Evolutionary conservation across 225 moss, liverwort and hornwort species (phyloP).

Genomic region (Rhytidiadelphus loreus): DNA sequence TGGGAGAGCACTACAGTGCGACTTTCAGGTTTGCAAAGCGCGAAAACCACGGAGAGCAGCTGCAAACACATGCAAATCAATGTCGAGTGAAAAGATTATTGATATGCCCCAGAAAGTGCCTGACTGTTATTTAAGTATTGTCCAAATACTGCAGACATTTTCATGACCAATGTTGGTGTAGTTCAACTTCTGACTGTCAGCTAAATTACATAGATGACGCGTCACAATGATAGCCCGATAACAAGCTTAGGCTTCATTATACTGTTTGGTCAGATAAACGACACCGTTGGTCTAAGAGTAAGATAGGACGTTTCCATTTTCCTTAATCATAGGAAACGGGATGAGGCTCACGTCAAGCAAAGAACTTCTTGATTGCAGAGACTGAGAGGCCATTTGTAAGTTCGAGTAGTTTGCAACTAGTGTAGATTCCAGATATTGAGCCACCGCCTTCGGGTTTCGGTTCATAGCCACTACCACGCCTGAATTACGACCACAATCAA

Average conservation of each 20-base stretch:
- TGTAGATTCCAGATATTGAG: slow-evolving; percentile 17
- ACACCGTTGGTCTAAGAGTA: background rate
- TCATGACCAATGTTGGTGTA: background rate
- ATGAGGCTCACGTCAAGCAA: slow-evolving; percentile 31
- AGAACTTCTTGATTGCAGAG: slow-evolving; percentile 3
- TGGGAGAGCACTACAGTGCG: slow-evolving; percentile 14
- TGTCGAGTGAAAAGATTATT: background rate
- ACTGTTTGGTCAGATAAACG: background rate
- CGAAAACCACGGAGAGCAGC: slow-evolving; percentile 34
- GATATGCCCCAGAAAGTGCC: background rate
- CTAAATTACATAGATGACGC: background rate
- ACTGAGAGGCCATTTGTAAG: background rate
- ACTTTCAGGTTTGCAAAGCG: slow-evolving; percentile 27
- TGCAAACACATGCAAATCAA: slow-evolving; percentile 5
- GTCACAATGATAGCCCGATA: background rate
- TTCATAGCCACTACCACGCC: slow-evolving; percentile 21
- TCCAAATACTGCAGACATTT: background rate
- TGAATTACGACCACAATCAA: slow-evolving; percentile 4
- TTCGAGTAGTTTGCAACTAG: background rate
- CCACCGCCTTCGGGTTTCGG: slow-evolving; percentile 13
- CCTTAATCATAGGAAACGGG: background rate
- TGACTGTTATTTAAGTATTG: background rate
- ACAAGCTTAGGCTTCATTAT: background rate
- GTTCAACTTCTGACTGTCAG: background rate
- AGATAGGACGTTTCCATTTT: background rate